Base-by-base conservation (phyloP, 352 stramenopile genomes). In the Thalassiosira mediterranea region DNA sequence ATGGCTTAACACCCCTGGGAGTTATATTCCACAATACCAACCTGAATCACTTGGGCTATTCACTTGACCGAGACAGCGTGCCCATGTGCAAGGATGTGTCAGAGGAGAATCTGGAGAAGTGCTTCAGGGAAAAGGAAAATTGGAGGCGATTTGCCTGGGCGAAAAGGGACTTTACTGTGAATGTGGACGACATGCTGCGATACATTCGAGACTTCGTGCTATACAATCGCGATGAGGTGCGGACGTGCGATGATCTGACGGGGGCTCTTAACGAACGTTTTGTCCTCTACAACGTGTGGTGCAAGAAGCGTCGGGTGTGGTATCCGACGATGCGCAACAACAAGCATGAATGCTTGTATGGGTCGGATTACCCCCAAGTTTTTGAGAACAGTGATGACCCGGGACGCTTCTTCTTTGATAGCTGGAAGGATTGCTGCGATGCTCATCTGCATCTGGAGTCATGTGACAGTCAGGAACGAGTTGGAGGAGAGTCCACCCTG, bases 251-350 rank as follows among this genome's bases (percentile, higher is more conserved):
- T 78, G 17, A n/a, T n/a, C 51, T 31, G 19, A 52, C n/a, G n/a
- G n/a, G 61, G 32, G 10, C 23, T 15, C 49, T 77, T 10, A 60
- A 76, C 56, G n/a, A 71, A 11, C 60, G 40, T 28, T 83, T 75
- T 52, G 74, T 83, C 10, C 48, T 76, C 11, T 83, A 78, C 40
- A 83, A 83, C 52, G 61, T 73, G 11, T 83, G 67, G 66, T 83
- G 74, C 46, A 54, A 8, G 46, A 25, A 54, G n/a, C n/a, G n/a
- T n/a, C n/a, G n/a, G n/a, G n/a, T n/a, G n/a, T n/a, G n/a, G n/a
- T n/a, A n/a, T n/a, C n/a, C n/a, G n/a, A n/a, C n/a, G n/a, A n/a
- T n/a, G n/a, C n/a, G n/a, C n/a, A n/a, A n/a, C n/a, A n/a, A n/a
- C n/a, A n/a, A n/a, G n/a, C n/a, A n/a, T n/a, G n/a, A n/a, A n/a